Conservation (phyloP, 2,329 filamentous ascomycete species). For the Hirsutella rhossiliensis region DNA sequence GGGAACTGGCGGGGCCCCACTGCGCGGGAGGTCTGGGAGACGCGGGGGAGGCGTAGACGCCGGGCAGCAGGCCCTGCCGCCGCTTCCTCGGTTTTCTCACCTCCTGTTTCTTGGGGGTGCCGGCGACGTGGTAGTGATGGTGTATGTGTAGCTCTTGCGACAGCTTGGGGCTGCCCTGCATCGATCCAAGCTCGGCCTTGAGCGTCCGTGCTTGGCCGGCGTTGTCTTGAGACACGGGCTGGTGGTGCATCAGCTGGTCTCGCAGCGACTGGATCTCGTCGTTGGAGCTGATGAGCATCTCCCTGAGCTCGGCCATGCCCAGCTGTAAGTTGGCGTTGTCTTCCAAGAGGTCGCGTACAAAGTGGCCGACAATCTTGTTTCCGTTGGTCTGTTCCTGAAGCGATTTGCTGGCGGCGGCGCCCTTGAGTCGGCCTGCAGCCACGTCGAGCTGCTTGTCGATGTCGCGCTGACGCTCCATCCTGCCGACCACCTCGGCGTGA, state of each 20-base stretch:
- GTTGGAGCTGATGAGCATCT: constrained; percentile 84
- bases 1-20: constrained; percentile 24
- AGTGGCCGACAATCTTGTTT: constrained; percentile 76
- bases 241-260: constrained; percentile 70
- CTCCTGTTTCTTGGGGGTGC: constrained; percentile 39
- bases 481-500: constrained; percentile 67
- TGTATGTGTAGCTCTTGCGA: constrained; percentile 83
- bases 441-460: constrained; percentile 74
- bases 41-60: constrained; percentile 43
- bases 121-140: constrained; percentile 74
- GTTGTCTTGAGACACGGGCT: constrained; percentile 41
- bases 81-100: constrained; percentile 58
- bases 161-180: constrained; percentile 19
- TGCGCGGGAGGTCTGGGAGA: constrained; percentile 25
- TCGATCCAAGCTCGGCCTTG: constrained; percentile 56
- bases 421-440: constrained; percentile 69
- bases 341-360: constrained; percentile 88
- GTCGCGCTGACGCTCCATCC: constrained; percentile 72
- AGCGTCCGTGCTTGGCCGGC: constrained; percentile 40
- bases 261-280: constrained; percentile 83
- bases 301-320: constrained; percentile 80
- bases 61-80: constrained; percentile 49
- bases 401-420: constrained; percentile 60
- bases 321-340: constrained; percentile 92
- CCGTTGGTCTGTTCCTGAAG: constrained; percentile 46